Conservation (phyloP, 139 green algal species). For the Tetradesmus lagerheimii region DNA sequence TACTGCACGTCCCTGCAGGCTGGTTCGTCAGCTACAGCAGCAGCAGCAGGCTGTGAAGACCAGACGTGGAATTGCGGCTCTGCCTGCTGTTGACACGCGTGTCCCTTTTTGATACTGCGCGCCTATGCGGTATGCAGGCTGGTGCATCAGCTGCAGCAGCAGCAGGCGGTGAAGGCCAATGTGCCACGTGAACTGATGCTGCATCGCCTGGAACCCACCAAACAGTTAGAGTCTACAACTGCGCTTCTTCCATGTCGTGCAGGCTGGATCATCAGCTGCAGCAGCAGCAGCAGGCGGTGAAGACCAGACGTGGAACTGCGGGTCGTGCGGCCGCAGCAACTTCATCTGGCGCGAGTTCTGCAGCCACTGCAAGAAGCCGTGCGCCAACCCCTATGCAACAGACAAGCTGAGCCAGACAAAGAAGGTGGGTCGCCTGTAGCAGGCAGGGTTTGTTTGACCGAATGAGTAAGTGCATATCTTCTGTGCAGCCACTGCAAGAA, state of each 20-base stretch:
- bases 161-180: neutral
- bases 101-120: no score
- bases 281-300: neutral
- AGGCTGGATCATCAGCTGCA: neutral
- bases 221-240: neutral
- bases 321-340: slow-evolving; percentile 42
- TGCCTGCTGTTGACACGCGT: no score
- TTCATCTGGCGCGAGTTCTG: slow-evolving; percentile 51
- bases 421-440: slow-evolving; percentile 1
- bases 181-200: no score
- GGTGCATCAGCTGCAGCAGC: neutral
- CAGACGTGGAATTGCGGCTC: no score
- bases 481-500: slow-evolving; percentile 49
- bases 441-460: no score
- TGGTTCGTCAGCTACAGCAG: neutral
- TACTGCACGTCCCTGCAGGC: neutral
- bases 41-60: no score
- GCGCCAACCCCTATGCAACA: slow-evolving; percentile 33
- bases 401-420: slow-evolving; percentile 24
- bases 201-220: neutral
- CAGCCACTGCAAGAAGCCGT: slow-evolving; percentile 48
- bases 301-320: slow-evolving; percentile 53
- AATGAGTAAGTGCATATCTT: no score
- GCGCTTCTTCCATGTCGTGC: neutral
- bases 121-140: no score